Percentiles rank a stretch among this genome's conserved stretches.
Evolutionary conservation across 257 asterid genomes (phyloP).

Genomic region (Capsicum rhomboideum): DNA sequence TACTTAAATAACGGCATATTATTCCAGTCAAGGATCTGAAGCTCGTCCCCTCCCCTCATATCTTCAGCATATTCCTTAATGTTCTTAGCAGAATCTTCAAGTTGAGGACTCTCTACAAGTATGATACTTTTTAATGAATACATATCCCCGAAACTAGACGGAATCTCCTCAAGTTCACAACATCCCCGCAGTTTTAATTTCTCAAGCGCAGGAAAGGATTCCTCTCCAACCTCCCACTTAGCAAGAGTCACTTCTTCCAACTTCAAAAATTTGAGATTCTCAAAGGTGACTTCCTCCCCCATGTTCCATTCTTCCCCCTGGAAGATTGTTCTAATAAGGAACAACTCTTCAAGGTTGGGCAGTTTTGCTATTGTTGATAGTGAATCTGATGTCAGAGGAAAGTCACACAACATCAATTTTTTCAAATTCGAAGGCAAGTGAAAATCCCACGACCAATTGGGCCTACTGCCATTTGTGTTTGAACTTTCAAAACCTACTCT

Average conservation of each 20-base stretch:
- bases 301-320: not conserved
- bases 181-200: not conserved
- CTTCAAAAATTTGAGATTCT: not conserved
- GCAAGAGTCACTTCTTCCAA: not conserved
- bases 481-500: rapidly evolving
- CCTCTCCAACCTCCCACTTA: not conserved
- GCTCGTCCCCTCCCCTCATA: not conserved
- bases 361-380: not conserved
- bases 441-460: not conserved
- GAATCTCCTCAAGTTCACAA: not conserved
- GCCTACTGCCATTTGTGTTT: not conserved
- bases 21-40: no score
- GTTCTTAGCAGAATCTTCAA: rapidly evolving
- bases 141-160: not conserved
- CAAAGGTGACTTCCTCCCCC: not conserved
- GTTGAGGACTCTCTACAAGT: not conserved
- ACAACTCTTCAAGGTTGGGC: not conserved
- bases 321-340: not conserved
- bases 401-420: rapidly evolving
- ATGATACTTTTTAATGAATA: not conserved
- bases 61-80: not conserved
- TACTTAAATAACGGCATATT: no score
- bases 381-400: not conserved
- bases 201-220: not conserved
- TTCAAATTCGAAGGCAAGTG: not conserved